Evolutionary conservation across 2,329 filamentous ascomycete species (phyloP).

Genomic region (Emmonsia crescens): DNA sequence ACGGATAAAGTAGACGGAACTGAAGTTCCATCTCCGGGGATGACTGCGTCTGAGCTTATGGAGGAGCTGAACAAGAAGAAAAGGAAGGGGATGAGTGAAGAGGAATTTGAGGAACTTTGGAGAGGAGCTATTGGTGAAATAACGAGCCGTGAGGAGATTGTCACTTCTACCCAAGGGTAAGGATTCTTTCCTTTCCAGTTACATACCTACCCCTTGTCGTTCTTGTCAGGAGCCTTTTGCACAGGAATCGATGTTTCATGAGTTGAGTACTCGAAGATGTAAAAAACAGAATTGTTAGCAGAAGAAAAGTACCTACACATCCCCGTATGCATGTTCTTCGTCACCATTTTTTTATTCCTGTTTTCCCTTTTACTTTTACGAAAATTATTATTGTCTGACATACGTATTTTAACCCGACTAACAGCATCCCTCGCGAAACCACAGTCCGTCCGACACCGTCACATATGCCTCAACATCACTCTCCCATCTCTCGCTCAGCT

Average conservation of each 20-base stretch:
- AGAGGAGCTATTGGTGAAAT: constrained; percentile 41
- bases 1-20: constrained; percentile 51
- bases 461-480: constrained; percentile 76
- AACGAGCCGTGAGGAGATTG: constrained; percentile 48
- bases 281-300: neutral
- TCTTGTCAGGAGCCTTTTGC: neutral
- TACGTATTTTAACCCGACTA: constrained; percentile 54
- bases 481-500: constrained; percentile 79
- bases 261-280: neutral
- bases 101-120: constrained; percentile 81
- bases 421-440: constrained; percentile 64
- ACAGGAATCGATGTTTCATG: neutral
- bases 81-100: constrained; percentile 70
- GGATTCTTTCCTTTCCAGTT: constrained; percentile 21
- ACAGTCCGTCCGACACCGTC: constrained; percentile 60
- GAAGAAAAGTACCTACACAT: neutral
- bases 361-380: constrained; percentile 10
- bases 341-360: neutral
- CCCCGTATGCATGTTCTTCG: neutral
- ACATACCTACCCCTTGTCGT: neutral
- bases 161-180: constrained; percentile 49
- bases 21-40: constrained; percentile 52
- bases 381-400: constrained; percentile 29
- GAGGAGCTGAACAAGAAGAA: constrained; percentile 62
- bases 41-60: constrained; percentile 61